Conservation (phyloP, 305 asterid species). For the Plantago coronopus region DNA sequence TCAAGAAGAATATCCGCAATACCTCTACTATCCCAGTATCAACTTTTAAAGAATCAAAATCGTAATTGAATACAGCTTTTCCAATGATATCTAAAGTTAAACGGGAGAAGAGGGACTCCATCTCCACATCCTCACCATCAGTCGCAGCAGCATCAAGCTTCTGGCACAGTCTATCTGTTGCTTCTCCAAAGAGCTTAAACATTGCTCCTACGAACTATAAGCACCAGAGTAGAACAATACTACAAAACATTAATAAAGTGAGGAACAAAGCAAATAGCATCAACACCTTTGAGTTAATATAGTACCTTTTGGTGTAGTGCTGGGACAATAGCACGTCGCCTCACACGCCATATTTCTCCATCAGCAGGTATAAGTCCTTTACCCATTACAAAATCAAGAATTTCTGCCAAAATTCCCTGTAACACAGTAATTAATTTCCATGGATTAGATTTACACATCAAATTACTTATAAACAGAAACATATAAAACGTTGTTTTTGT, state of each 20-base stretch:
- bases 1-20: conserved; percentile 22
- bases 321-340: conserved; percentile 95
- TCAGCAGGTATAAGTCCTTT: conserved; percentile 99
- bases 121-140: conserved; percentile 90
- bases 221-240: conserved; percentile 10
- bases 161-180: conserved; percentile 78
- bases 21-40: conserved; percentile 96
- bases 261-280: background rate
- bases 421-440: conserved; percentile 9
- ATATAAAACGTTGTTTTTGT: conserved; percentile 13
- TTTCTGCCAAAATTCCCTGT: conserved; percentile 96
- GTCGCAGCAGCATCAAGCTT: conserved; percentile 90
- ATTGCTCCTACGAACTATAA: conserved; percentile 87
- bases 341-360: conserved; percentile 93
- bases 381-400: conserved; percentile 96
- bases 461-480: conserved; percentile 9
- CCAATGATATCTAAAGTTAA: conserved; percentile 94
- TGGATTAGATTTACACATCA: conserved; percentile 13
- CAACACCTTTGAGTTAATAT: background rate
- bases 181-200: conserved; percentile 83
- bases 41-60: conserved; percentile 79
- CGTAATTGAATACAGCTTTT: conserved; percentile 95
- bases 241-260: conserved; percentile 9
- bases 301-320: conserved; percentile 91
- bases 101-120: conserved; percentile 98